Evolutionary conservation across 192 early-diverging fungal genomes (phyloP).

Genomic region (Coemansia sp.): DNA sequence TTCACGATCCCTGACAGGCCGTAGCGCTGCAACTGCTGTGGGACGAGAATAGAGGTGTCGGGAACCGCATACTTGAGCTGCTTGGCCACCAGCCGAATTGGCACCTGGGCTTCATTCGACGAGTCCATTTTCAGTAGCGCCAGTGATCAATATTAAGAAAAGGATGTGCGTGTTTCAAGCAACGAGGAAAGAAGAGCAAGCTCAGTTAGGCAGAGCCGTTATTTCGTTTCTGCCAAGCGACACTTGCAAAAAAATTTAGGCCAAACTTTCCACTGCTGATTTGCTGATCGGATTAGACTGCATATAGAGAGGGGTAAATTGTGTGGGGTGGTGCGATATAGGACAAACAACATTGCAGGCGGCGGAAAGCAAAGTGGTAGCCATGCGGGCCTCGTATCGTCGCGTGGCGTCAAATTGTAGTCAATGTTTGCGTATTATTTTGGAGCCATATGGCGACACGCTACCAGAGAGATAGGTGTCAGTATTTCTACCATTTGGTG

Average conservation of each 20-base stretch:
- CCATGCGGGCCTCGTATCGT: neutral
- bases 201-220: neutral
- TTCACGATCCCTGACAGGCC: conserved; percentile 94
- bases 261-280: neutral
- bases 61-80: conserved; percentile 74
- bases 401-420: neutral
- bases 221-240: neutral
- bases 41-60: conserved; percentile 83
- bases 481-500: neutral
- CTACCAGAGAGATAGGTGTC: neutral
- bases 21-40: conserved; percentile 78
- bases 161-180: neutral
- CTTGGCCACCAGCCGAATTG: conserved; percentile 81
- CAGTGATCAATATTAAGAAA: neutral
- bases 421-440: neutral
- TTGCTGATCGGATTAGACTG: neutral
- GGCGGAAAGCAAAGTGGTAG: neutral
- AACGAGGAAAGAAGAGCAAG: neutral
- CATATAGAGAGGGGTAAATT: neutral
- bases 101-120: conserved; percentile 60
- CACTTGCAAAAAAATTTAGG: neutral
- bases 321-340: neutral
- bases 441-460: neutral
- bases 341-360: neutral
- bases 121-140: conserved; percentile 25